Evolutionary conservation across 1,284 basidiomycete genomes (phyloP).

Genomic region (Chiua sp.): DNA sequence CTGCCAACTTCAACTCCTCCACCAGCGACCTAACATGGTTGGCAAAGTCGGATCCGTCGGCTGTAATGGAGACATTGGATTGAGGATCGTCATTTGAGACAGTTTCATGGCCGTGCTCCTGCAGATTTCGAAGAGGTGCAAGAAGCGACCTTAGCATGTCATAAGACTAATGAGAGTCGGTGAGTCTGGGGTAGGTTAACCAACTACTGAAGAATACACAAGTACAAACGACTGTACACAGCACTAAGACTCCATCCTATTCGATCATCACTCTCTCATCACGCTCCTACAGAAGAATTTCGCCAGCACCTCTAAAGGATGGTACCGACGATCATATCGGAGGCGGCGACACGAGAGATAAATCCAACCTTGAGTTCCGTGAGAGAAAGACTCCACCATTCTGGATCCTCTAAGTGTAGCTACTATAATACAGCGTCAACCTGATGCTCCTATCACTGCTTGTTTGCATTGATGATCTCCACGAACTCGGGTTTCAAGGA

Average conservation of each 20-base stretch:
- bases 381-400: too few species aligned
- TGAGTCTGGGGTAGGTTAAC: not conserved
- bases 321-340: too few species aligned
- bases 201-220: too few species aligned
- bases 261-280: too few species aligned
- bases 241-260: too few species aligned
- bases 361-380: too few species aligned
- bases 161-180: not conserved
- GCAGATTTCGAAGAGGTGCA: slow-evolving; percentile 33
- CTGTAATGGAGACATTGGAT: not conserved
- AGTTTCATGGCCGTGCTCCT: slow-evolving; percentile 19
- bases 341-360: too few species aligned
- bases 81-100: slow-evolving; percentile 7
- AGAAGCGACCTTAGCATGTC: slow-evolving; percentile 34
- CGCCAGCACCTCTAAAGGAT: too few species aligned
- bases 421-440: too few species aligned
- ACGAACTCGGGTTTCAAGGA: slow-evolving; percentile 98
- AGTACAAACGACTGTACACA: too few species aligned
- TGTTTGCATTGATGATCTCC: slow-evolving; percentile 85
- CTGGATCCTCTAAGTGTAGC: too few species aligned
- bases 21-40: slow-evolving; percentile 20
- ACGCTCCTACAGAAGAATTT: too few species aligned
- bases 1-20: slow-evolving; percentile 30
- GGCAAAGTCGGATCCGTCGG: slow-evolving; percentile 4
- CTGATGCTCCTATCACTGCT: slow-evolving; percentile 21